These are phyloP conservation scores for Elongisporangium undulatum DNA, from an alignment of 352 stramenopile species.

Conservation along the genomic window DNA sequence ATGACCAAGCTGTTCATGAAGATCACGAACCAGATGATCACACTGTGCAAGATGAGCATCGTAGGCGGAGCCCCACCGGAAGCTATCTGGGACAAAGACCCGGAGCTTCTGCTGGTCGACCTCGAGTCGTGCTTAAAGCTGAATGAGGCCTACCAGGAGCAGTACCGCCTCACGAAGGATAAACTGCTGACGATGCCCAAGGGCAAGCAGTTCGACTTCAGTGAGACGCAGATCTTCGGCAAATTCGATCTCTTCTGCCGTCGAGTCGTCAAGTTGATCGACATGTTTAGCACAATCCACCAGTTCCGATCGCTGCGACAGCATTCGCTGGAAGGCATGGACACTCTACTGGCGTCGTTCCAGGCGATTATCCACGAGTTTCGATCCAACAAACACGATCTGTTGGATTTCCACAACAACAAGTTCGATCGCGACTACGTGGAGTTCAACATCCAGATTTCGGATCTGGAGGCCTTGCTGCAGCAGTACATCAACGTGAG, in stretches of 20 bases:
- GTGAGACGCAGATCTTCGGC: constrained; percentile 88
- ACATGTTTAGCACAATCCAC: constrained; percentile 91
- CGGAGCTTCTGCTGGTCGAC: constrained; percentile 49
- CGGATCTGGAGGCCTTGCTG: constrained; percentile 80
- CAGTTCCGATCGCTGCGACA: constrained; percentile 88
- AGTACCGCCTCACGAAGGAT: constrained; percentile 87
- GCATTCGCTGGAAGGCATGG: constrained; percentile 92
- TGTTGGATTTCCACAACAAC: constrained; percentile 88
- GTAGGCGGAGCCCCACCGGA: constrained; percentile 49
- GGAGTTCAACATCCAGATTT: constrained; percentile 92
- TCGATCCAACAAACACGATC: constrained; percentile 70
- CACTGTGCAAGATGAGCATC: constrained; percentile 69
- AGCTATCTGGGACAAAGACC: constrained; percentile 75
- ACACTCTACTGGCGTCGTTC: constrained; percentile 70
- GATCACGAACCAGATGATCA: constrained; percentile 90
- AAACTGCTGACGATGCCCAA: constrained; percentile 88
- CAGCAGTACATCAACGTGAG: constrained; percentile 91
- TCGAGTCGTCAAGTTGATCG: constrained; percentile 87
- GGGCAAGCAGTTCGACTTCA: constrained; percentile 90
- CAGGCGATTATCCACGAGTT: constrained; percentile 83
- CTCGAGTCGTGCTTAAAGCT: constrained; percentile 82
- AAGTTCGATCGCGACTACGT: constrained; percentile 94
- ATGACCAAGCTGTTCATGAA: constrained; percentile 92
- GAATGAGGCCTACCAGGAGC: constrained; percentile 90
- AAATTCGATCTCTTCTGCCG: constrained; percentile 91